Evolutionary conservation across 306 rosid genomes (phyloP), one percentile per base, ranked within the genome.

Genomic region (Hylodesmum podocarpum): DNA sequence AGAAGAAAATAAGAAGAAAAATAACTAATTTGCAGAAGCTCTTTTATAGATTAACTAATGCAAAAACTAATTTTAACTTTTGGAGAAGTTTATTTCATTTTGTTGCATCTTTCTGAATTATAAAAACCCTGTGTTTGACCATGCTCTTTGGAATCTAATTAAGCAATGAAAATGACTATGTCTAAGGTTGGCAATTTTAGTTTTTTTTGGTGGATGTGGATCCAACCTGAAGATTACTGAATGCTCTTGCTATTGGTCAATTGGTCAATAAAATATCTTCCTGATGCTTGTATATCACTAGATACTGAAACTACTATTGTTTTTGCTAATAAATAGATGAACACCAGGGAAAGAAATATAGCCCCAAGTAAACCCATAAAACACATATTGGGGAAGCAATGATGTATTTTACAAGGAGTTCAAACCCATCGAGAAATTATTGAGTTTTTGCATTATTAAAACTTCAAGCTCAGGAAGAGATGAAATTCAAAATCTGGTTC

Each of bases 311-410:
- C 39, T 54, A 29, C 24, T 19, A 5, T 50, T 50, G 25, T 55
- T 57, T n/a, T 73, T 78, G 59, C 89, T 76, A 33, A 88, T 79
- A 39, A 89, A 74, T 41, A 89, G 88, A 12, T 29, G 34, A 57
- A 4, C 19, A 89, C 50, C 0, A 83, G n/a, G 34, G 11, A 88
- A 21, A 89, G 57, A 66, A 91, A 80, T 8, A 88, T 9, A 66
- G 91, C 88, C 29, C 90, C 76, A 86, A 83, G 9, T 53, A 36
- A 41, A 79, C 49, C 16, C 49, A 58, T 36, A 74, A 78, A 68
- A 83, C 66, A 83, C 66, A 18, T 66, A 66, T 37, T 81, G 80
- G 25, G 72, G 72, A 0, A 84, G 27, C 3, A 90, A 28, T 14
- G 89, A 40, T 0, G 59, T 88, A 75, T 74, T 62, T 84, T 81